Evolutionary conservation across 106 monocot genomes (phyloP).

Genomic region (Cymbidium sinense): DNA sequence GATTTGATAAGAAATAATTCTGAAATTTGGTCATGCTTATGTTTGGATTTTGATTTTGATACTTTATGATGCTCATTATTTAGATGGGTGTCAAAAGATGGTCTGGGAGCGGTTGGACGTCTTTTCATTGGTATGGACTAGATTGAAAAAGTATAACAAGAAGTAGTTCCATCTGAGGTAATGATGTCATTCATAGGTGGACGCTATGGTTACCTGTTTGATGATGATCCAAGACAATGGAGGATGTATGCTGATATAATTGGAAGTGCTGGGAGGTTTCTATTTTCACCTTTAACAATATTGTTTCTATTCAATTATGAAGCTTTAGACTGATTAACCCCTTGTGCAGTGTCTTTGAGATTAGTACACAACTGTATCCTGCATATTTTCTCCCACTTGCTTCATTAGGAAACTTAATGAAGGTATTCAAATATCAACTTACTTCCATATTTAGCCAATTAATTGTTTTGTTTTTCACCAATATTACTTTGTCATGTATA

Average conservation of each 20-base stretch:
- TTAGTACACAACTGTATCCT: conserved; percentile 76
- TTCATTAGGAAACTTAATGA: conserved; percentile 81
- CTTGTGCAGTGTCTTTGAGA: conserved; percentile 80
- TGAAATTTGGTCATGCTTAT: no score
- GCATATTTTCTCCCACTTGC: conserved; percentile 85
- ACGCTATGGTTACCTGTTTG: conserved; percentile 83
- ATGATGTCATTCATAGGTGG: conserved; percentile 48
- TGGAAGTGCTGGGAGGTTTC: conserved; percentile 95
- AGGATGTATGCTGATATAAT: conserved; percentile 98
- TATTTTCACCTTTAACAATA: conserved; percentile 5
- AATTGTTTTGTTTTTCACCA: no score
- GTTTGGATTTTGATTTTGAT: no score
- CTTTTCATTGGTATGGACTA: conserved; percentile 67
- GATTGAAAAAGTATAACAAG: conserved; percentile 1
- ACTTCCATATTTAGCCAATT: background rate
- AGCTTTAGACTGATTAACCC: conserved; percentile 3
- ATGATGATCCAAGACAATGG: conserved; percentile 96
- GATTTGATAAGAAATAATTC: no score
- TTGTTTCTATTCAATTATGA: background rate
- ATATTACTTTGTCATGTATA: background rate
- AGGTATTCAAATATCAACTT: conserved; percentile 39
- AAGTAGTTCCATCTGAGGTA: conserved; percentile 1
- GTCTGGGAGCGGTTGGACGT: conserved; percentile 91
- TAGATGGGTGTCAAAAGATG: conserved; percentile 99
- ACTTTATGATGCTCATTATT: background rate